Evolutionary conservation across 2,329 filamentous ascomycete genomes (phyloP).

Genomic region (Calonectria pseudoreteaudii): DNA sequence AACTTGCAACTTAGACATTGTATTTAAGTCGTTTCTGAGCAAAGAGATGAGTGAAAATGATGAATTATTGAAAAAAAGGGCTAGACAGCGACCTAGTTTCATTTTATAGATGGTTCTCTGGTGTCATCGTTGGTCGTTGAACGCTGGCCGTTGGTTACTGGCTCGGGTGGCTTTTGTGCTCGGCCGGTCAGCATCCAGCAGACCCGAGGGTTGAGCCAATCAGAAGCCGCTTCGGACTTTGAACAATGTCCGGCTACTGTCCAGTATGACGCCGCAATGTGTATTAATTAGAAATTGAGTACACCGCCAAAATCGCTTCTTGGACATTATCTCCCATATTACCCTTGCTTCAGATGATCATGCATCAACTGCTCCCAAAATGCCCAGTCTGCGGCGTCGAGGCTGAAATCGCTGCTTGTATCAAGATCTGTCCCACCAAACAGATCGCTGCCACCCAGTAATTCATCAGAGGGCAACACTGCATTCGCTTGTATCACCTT

Average conservation of each 20-base stretch:
- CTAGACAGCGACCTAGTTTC: no score
- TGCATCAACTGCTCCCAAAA: slow-evolving; percentile 42
- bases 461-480: neutral
- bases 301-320: neutral
- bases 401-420: slow-evolving; percentile 26
- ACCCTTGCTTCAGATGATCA: neutral
- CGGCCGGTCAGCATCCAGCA: neutral
- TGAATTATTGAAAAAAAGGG: neutral
- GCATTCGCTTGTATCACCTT: neutral
- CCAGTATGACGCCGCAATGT: neutral
- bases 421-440: neutral
- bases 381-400: slow-evolving; percentile 38
- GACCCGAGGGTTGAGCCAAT: slow-evolving; percentile 19
- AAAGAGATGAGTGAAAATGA: no score
- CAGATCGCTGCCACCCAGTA: slow-evolving; percentile 3
- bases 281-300: no score
- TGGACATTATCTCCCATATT: neutral
- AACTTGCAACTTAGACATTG: slow-evolving; percentile 37
- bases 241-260: neutral
- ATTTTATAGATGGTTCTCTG: neutral
- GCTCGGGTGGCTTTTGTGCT: slow-evolving; percentile 7
- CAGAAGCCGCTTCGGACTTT: neutral
- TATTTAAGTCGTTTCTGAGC: no score
- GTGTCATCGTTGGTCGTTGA: no score
- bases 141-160: neutral